Conservation (phyloP, 106 monocot genomes). For the Dendrobium catenatum region DNA sequence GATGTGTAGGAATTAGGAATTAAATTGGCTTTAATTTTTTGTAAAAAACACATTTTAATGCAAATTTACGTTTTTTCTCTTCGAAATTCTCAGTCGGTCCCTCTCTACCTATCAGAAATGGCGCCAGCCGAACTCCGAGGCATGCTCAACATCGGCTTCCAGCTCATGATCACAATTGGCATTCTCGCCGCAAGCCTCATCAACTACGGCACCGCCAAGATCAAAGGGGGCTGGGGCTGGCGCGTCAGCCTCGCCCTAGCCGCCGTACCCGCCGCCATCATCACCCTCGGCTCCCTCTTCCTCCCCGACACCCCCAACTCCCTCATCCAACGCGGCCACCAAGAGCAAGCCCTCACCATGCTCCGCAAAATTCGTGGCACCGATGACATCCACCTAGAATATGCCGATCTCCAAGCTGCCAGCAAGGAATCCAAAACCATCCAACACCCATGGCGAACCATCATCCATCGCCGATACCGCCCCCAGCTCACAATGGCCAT, state of each 20-base stretch:
- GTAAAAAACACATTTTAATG: neutral
- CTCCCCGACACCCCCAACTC: conserved; percentile 52
- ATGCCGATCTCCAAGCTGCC: conserved; percentile 7
- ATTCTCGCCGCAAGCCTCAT: conserved; percentile 27
- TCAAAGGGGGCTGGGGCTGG: conserved; percentile 25
- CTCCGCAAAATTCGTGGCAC: conserved; percentile 21
- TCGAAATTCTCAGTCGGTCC: conserved; percentile 18
- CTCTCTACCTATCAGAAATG: conserved; percentile 27
- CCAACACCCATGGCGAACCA: conserved; percentile 52
- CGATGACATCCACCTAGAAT: conserved; percentile 14
- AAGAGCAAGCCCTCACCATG: conserved; percentile 8
- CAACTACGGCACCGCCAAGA: conserved; percentile 31
- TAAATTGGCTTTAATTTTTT: too few relatives aligned
- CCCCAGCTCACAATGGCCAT: conserved; percentile 59
- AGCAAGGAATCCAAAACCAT: conserved; percentile 14
- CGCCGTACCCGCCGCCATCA: conserved; percentile 22
- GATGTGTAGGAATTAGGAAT: too few relatives aligned
- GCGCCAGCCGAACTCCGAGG: conserved; percentile 24
- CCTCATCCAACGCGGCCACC: conserved; percentile 35
- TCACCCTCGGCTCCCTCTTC: conserved; percentile 25
- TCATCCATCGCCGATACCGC: conserved; percentile 30
- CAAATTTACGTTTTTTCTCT: neutral
- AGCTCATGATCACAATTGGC: conserved; percentile 33
- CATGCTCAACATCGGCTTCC: conserved; percentile 28
- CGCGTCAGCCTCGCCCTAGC: conserved; percentile 27